Evolutionary conservation across 768 basidiomycete species (phyloP), one percentile per base, ranked within the genome.

Genomic region (Agrocybe chaxingu): DNA sequence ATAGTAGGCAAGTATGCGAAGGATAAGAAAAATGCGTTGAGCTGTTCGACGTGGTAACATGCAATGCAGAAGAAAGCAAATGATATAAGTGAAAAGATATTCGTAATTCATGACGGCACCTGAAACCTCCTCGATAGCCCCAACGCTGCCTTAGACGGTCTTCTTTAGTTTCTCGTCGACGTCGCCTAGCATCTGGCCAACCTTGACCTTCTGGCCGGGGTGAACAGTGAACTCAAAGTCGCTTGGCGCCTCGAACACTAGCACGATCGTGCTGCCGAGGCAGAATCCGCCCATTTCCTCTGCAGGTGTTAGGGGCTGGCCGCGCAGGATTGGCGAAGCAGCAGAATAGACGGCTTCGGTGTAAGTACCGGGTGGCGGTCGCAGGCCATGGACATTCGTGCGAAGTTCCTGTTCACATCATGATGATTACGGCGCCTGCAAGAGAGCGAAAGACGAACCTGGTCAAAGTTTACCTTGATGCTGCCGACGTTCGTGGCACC

Each of bases 201-300:
- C 92, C 66, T 85, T 84, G 53, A 98, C 83, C 67, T 87, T 89
- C 67, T 93, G 79, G 2, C 93, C 92, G 2, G 85, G 78, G 54
- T 82, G 72, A 11, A 94, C 80, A 0, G 72, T 65, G 60, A 96
- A 97, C 66, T 82, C 79, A 63, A 95, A 99, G 33, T 82, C 71
- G 47, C 76, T 70, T 0, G 97, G 96, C 0, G 95, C 97, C 70
- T 99, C 97, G 61, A 98, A 97, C 1, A 98, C 92, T 42, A 98
- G 77, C 13, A 99, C 96, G 61, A 98, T 91, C 4, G 96, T 98
- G 68, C 89, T 92, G 4, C 95, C 95, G 3, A 98, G 75, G 60
- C 85, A 88, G 72, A 99, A 99, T 1, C 95, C 97, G 31, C 97
- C 97, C 89, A 98, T 92, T 72, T 99, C 95, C 66, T 97, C 90